Conservation (phyloP, 495 filamentous ascomycete species). For the Aspergillus leporis region DNA sequence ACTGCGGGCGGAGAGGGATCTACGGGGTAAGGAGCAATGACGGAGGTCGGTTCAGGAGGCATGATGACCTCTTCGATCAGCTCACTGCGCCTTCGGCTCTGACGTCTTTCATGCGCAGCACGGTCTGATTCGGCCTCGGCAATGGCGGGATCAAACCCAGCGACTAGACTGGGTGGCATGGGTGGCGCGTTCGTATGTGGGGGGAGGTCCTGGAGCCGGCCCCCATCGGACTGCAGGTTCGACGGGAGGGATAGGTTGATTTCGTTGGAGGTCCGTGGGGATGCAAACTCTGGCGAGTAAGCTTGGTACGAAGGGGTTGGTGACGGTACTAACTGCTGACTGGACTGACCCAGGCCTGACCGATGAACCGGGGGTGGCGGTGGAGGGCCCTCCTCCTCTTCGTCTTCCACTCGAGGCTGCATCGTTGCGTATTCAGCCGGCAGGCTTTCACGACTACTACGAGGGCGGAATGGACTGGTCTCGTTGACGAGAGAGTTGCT, state of each 20-base stretch:
- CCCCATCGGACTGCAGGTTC: constrained; percentile 14
- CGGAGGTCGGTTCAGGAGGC: constrained; percentile 24
- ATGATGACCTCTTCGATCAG: constrained; percentile 35
- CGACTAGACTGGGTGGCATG: constrained; percentile 67
- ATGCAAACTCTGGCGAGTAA: constrained; percentile 36
- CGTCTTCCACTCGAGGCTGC: constrained; percentile 72
- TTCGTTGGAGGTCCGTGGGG: constrained; percentile 22
- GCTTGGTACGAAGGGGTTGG: constrained; percentile 33
- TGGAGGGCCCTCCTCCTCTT: constrained; percentile 54
- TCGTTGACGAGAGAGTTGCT: constrained; percentile 24
- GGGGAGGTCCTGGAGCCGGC: constrained; percentile 24
- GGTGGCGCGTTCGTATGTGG: constrained; percentile 41
- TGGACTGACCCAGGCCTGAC: constrained; percentile 32
- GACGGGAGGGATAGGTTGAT: constrained; percentile 18
- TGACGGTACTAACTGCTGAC: constrained; percentile 29
- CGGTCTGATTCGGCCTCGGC: constrained; percentile 57
- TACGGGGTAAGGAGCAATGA: constrained; percentile 33
- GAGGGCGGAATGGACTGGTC: constrained; percentile 20
- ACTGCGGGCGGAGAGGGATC: constrained; percentile 35
- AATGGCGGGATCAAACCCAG: constrained; percentile 63
- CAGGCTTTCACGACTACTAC: constrained; percentile 26
- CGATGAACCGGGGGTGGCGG: constrained; percentile 52
- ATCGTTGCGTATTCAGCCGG: constrained; percentile 52
- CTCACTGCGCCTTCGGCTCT: constrained; percentile 27
- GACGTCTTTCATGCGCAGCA: constrained; percentile 25